Percentiles rank a stretch among this genome's conserved stretches.
These are phyloP conservation scores for Allomyces javanicus DNA, from an alignment of 192 early-diverging fungal genomes.

Conservation along the genomic window DNA sequence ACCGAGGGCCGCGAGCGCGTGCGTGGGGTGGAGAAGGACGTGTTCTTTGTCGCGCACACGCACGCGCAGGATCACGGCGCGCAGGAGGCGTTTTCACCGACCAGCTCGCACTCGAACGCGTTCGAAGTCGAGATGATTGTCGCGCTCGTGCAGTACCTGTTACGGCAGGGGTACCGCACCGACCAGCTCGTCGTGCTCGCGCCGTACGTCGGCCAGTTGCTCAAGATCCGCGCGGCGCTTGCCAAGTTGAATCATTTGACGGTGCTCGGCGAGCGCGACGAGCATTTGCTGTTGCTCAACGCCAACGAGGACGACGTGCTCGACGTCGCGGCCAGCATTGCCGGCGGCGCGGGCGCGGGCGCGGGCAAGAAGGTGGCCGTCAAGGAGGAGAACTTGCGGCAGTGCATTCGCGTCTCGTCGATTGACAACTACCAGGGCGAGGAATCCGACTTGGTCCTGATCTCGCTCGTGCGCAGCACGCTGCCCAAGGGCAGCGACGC, in stretches of 20 bases:
- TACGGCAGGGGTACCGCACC: slow-evolving; percentile 12
- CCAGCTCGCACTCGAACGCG: slow-evolving; percentile 8
- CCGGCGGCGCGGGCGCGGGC: background rate
- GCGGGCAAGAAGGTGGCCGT: slow-evolving; percentile 1
- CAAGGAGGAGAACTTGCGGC: slow-evolving; percentile 1
- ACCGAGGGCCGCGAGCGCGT: slow-evolving; percentile 7
- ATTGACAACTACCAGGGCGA: slow-evolving; percentile 25
- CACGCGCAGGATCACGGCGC: slow-evolving; percentile 7
- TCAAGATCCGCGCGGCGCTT: slow-evolving; percentile 5
- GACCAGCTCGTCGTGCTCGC: slow-evolving; percentile 14
- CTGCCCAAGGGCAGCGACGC: slow-evolving; percentile 1
- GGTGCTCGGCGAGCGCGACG: slow-evolving; percentile 10
- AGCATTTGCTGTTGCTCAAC: background rate
- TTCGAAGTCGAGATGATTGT: slow-evolving; percentile 14
- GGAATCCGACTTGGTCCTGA: slow-evolving; percentile 17
- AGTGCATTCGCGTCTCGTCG: slow-evolving; percentile 12
- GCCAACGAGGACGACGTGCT: no score
- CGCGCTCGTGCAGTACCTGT: slow-evolving; percentile 11
- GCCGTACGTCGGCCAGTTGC: slow-evolving; percentile 19
- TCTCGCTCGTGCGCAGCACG: slow-evolving; percentile 11
- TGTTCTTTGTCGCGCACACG: slow-evolving; percentile 13
- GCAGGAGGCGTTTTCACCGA: background rate
- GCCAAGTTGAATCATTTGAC: slow-evolving; percentile 3
- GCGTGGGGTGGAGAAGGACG: slow-evolving; percentile 10
- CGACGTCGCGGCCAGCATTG: no score